These are phyloP conservation scores for Clitocybe nebularis DNA, from an alignment of 1,284 basidiomycete species.

Conservation along the genomic window DNA sequence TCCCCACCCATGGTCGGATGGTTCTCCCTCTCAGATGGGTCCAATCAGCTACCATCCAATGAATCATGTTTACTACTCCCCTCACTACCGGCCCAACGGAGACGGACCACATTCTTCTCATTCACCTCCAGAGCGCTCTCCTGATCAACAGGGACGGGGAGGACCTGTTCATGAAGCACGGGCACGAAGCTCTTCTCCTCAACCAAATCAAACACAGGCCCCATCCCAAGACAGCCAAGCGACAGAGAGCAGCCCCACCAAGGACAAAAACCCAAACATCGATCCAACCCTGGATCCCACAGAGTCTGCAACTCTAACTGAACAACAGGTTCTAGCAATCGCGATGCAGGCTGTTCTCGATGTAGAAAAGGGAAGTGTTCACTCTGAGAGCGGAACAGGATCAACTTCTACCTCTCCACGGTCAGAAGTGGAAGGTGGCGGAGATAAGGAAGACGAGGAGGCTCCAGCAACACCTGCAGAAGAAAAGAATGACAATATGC, in stretches of 20 bases:
- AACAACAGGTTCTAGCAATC: conserved; percentile 26
- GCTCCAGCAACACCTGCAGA: conserved; percentile 1
- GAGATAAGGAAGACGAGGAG: conserved; percentile 9
- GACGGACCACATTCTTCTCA: conserved; percentile 14
- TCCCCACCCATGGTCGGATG: conserved; percentile 32
- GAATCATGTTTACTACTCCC: conserved; percentile 43
- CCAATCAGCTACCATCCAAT: conserved; percentile 35
- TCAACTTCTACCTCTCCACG: conserved; percentile 13
- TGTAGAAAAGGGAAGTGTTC: conserved; percentile 19
- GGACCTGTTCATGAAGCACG: conserved; percentile 6
- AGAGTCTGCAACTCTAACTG: conserved; percentile 17
- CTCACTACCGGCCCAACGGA: conserved; percentile 44
- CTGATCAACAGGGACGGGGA: conserved; percentile 9
- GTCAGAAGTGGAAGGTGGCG: conserved; percentile 11
- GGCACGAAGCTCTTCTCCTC: conserved; percentile 1
- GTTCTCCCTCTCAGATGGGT: conserved; percentile 19
- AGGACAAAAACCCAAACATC: conserved; percentile 13
- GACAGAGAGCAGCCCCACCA: conserved; percentile 1
- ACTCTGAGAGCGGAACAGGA: conserved; percentile 8
- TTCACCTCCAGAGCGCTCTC: conserved; percentile 3
- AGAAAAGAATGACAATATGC: conserved; percentile 16
- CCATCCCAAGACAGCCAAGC: conserved; percentile 6
- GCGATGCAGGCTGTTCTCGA: conserved; percentile 33
- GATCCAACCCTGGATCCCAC: conserved; percentile 19
- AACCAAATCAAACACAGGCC: conserved; percentile 11